Conservation (phyloP, 208 protist species). For the Acanthamoeba lenticulata region DNA sequence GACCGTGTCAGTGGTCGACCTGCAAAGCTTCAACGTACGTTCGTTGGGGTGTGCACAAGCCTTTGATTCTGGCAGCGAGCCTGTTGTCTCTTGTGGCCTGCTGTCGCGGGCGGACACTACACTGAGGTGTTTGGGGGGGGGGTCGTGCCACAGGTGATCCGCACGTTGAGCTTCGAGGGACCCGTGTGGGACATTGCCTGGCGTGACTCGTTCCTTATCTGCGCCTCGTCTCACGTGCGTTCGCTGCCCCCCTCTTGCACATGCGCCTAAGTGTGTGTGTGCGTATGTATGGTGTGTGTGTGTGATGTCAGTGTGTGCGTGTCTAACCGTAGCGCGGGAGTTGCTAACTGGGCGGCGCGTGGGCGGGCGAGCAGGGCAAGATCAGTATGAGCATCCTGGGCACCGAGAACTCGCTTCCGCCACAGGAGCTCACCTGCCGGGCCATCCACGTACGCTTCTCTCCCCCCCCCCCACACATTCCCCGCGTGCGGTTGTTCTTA, state of each 20-base stretch:
- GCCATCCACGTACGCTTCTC: background rate
- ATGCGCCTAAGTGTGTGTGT: background rate
- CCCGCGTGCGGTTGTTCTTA: too few species aligned
- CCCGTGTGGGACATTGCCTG: background rate
- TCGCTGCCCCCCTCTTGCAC: background rate
- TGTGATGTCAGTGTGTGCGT: background rate
- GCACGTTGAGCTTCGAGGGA: background rate
- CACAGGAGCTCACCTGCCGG: background rate
- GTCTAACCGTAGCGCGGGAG: too few species aligned
- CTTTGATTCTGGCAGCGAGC: too few species aligned
- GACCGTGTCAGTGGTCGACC: background rate
- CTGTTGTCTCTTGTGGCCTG: background rate
- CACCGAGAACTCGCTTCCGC: background rate
- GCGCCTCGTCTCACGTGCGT: background rate
- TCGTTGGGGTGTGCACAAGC: background rate
- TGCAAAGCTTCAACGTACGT: slow-evolving; percentile 26
- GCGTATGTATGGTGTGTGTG: background rate
- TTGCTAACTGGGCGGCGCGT: background rate
- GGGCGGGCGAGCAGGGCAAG: background rate
- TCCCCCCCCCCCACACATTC: background rate
- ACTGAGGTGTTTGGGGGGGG: too few species aligned
- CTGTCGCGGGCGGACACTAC: too few species aligned
- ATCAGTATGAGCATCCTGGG: background rate
- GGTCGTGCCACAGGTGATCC: background rate
- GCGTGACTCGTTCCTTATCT: slow-evolving; percentile 24